Evolutionary conservation across 495 filamentous ascomycete species (phyloP).

Genomic region (Entonaema liquescens): DNA sequence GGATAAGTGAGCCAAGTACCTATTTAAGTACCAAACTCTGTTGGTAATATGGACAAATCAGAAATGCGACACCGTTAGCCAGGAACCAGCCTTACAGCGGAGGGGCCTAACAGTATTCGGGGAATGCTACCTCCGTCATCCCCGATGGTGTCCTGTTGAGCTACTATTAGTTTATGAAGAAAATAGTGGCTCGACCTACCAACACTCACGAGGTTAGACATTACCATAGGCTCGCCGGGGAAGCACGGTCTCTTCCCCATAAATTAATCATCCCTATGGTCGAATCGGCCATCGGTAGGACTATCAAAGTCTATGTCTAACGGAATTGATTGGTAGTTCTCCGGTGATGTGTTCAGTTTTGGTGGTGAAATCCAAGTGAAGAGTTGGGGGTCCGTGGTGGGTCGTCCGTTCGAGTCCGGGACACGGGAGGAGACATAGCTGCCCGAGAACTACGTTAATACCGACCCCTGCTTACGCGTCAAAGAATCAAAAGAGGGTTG

Average conservation of each 20-base stretch:
- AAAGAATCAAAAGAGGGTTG: constrained; percentile 16
- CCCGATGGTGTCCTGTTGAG: constrained; percentile 3
- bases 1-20: background rate
- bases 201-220: background rate
- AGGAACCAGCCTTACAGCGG: background rate
- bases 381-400: constrained; percentile 40
- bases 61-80: background rate
- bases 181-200: background rate
- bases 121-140: constrained; percentile 13
- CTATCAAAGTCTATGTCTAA: background rate
- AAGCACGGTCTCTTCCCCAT: background rate
- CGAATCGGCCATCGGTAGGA: constrained; percentile 7
- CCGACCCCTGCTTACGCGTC: constrained; percentile 36
- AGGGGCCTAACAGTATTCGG: background rate
- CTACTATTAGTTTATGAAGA: background rate
- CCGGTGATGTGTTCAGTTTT: constrained; percentile 19
- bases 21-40: background rate
- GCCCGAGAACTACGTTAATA: constrained; percentile 9
- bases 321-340: constrained; percentile 5
- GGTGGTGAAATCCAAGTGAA: background rate
- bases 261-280: background rate
- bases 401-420: constrained; percentile 39
- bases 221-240: background rate
- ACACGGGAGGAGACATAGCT: constrained; percentile 19
- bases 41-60: background rate